Base-by-base conservation (phyloP, 768 basidiomycete species). In the Suillus variegatus region DNA sequence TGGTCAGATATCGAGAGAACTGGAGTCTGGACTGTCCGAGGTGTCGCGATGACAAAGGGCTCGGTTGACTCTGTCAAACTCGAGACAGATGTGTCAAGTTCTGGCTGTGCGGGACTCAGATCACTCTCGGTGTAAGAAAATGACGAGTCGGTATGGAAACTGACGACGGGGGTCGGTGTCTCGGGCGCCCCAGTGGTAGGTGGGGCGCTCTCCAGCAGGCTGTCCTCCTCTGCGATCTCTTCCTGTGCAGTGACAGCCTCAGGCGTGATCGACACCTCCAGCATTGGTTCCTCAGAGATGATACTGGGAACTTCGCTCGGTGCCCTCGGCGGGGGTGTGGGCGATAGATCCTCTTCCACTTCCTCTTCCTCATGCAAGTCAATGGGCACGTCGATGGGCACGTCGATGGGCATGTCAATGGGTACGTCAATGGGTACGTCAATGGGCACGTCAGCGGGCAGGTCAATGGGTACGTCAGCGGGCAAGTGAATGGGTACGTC, bases 51-150 rank as follows among this genome's bases (percentile, higher is more conserved):
- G 69, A 71, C 67, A 35, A 63, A 69, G 41, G 69, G 72, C 67
- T 69, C 76, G 62, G 82, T 84, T 4, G 82, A 78, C 44, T 83
- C 79, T 0, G 83, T 80, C 51, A 83, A 68, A 56, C 78, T 82
- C 32, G 80, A 80, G 3, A 83, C 71, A 25, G 58, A 60, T 12
- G 25, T 32, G 16, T 43, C 58, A 60, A 28, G 58, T 7, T 43
- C 40, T 43, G 73, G 70, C 13, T 74, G 70, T 8, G 75, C 74
- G 16, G 58, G 40, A 28, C 58, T 22, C 25, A 60, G 40, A 22
- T 38, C 52, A 4, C 40, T 58, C 22, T 62, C 62, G 41, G 62
- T 36, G n/a, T 62, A 55, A 13, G 61, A 62, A 10, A 62, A 14
- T 35, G 35, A 32, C 25, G 58, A 60, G 12, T 60, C 58, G 18